Conservation (phyloP, 1,284 basidiomycete genomes). For the Thecaphora thlaspeos region DNA sequence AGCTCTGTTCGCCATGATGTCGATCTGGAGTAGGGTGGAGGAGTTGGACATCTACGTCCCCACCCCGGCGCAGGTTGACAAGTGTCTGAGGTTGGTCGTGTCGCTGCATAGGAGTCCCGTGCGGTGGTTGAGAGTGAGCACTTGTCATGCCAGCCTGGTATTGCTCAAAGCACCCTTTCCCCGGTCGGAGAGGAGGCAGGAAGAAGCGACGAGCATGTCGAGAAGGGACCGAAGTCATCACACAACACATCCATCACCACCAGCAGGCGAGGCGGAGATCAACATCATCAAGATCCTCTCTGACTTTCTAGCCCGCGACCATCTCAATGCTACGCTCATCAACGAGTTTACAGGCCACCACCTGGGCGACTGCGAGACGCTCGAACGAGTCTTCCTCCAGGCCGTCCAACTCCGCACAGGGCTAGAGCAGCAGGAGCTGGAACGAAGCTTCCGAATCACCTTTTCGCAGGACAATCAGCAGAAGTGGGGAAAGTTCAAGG, state of each 20-base stretch:
- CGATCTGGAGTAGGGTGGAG: slow-evolving; percentile 47
- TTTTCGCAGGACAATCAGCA: slow-evolving; percentile 42
- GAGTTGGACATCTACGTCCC: slow-evolving; percentile 50
- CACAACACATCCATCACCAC: slow-evolving; percentile 5
- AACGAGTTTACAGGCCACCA: not conserved
- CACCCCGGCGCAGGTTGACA: slow-evolving; percentile 33
- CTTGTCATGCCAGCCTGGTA: slow-evolving; percentile 40
- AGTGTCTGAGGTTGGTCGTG: slow-evolving; percentile 36
- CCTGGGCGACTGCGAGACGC: not conserved
- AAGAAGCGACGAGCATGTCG: slow-evolving; percentile 2
- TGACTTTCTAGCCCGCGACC: slow-evolving; percentile 4
- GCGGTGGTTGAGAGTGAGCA: slow-evolving; percentile 42
- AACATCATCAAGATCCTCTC: too few relatives aligned
- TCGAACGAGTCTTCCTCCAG: not conserved
- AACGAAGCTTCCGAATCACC: slow-evolving; percentile 17
- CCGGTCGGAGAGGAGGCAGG: slow-evolving; percentile 17
- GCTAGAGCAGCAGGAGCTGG: slow-evolving; percentile 3
- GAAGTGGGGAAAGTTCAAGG: slow-evolving; percentile 47
- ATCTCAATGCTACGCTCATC: not conserved
- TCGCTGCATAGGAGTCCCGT: slow-evolving; percentile 36
- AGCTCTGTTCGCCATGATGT: slow-evolving; percentile 43
- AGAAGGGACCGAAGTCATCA: not conserved
- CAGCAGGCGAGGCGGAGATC: slow-evolving; percentile 9
- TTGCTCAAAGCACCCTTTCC: slow-evolving; percentile 41
- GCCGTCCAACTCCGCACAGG: not conserved